Percentiles rank a stretch among this genome's conserved stretches.
These are phyloP conservation scores for Petunia hybrid DNA, from an alignment of 305 asterid species.

Conservation along the genomic window DNA sequence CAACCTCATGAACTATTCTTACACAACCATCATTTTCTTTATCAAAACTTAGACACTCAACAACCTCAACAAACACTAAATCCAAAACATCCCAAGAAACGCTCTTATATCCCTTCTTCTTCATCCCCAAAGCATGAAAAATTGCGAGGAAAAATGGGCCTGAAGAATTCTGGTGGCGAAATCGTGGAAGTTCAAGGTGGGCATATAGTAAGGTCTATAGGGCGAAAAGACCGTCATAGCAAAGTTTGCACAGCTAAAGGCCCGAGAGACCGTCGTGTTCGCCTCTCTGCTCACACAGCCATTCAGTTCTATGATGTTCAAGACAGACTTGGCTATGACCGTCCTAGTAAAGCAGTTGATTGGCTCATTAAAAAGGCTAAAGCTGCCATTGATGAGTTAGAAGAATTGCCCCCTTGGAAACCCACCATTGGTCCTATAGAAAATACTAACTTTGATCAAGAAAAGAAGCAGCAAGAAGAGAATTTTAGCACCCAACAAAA, in stretches of 20 bases:
- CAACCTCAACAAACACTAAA: slow-evolving; percentile 27
- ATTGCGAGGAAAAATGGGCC: slow-evolving; percentile 52
- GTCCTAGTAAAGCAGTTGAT: slow-evolving; percentile 97
- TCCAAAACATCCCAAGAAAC: slow-evolving; percentile 51
- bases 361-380: slow-evolving; percentile 92
- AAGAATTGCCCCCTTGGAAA: slow-evolving; percentile 81
- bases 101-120: slow-evolving; percentile 42
- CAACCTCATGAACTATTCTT: slow-evolving; percentile 33
- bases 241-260: slow-evolving; percentile 93
- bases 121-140: slow-evolving; percentile 49
- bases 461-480: slow-evolving; percentile 31
- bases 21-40: slow-evolving; percentile 21
- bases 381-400: slow-evolving; percentile 81
- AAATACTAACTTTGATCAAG: slow-evolving; percentile 42
- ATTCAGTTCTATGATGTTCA: slow-evolving; percentile 96
- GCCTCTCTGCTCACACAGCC: slow-evolving; percentile 95
- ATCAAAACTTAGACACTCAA: slow-evolving; percentile 4
- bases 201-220: slow-evolving; percentile 81
- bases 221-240: slow-evolving; percentile 92
- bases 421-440: slow-evolving; percentile 43
- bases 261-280: slow-evolving; percentile 91
- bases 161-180: slow-evolving; percentile 59
- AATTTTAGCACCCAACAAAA: not conserved
- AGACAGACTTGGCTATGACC: slow-evolving; percentile 92
- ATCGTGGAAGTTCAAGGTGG: slow-evolving; percentile 93